Evolutionary conservation across 768 basidiomycete genomes (phyloP), one percentile per base, ranked within the genome.

Genomic region (Xerocomus potaroensis): DNA sequence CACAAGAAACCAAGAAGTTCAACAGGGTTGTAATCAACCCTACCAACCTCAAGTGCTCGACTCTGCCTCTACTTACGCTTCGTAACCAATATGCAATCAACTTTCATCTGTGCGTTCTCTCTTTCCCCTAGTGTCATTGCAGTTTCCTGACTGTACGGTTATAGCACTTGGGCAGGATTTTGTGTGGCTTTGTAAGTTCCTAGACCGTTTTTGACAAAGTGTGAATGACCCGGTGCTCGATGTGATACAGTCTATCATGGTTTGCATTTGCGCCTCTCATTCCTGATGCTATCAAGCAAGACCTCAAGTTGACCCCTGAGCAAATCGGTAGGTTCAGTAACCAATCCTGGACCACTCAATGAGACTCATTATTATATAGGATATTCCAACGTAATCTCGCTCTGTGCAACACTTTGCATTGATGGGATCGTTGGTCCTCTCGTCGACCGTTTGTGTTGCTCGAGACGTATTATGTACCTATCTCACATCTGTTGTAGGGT

Each of bases 191-290:
- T 77, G 62, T 64, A 54, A 32, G 62, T 16, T n/a, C 18, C 26
- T n/a, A 23, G 9, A 9, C 5, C n/a, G 19, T 11, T 3, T 6
- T 19, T 12, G 11, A 27, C 30, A 19, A 5, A 9, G 9, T 69
- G 21, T 37, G n/a, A n/a, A 32, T 16, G 31, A 19, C 23, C 30
- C 16, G 21, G 15, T 29, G 19, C 31, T 14, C n/a, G n/a, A n/a
- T n/a, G n/a, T n/a, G 12, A 9, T 12, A 11, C 41, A 70, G 69
- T 34, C 43, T 70, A 19, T 67, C 68, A 1, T 75, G 79, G 81
- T 81, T 81, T 47, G 79, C 80, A 1, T 81, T 83, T 54, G 69
- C 79, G n/a, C 80, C 80, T 0, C 72, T 82, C 12, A 72, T 79
- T 29, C 76, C 79, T 0, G 75, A 77, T 8, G 76, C 71, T 23